phyloP scores from a whole-genome alignment of 2,329 filamentous ascomycete genomes.

The Microdochium nivale region DNA sequence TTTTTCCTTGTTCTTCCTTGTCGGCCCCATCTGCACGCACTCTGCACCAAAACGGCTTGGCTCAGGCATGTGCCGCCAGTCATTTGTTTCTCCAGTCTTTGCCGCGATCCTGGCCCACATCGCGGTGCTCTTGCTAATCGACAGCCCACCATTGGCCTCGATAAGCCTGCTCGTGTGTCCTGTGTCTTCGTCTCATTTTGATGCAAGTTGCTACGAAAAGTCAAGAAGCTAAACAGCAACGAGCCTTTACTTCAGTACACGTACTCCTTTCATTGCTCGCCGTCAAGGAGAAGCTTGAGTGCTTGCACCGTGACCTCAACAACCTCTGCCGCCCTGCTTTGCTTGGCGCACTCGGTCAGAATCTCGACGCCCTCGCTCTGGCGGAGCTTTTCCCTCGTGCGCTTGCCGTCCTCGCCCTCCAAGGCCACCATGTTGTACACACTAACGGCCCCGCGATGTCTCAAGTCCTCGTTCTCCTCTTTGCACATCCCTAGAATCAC shows the following conservation, averaged over 20 bases:
- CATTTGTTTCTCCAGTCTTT: not conserved
- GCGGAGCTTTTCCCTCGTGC: slow-evolving; percentile 51
- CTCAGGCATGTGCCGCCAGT: not conserved
- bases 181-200: not conserved
- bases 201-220: no score
- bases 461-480: slow-evolving; percentile 61
- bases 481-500: slow-evolving; percentile 74
- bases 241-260: not conserved
- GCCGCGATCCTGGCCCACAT: not conserved
- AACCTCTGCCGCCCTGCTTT: slow-evolving; percentile 60
- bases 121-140: not conserved
- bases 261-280: not conserved
- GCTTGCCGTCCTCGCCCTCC: slow-evolving; percentile 55
- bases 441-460: slow-evolving; percentile 67
- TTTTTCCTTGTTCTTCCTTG: not conserved
- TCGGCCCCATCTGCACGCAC: no score
- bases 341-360: slow-evolving; percentile 62
- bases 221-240: no score
- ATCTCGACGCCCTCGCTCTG: slow-evolving; percentile 56
- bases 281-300: slow-evolving; percentile 56
- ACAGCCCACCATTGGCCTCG: not conserved
- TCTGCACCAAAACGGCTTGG: not conserved
- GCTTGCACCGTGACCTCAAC: slow-evolving; percentile 64
- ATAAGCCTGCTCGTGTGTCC: not conserved
- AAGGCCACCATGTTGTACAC: slow-evolving; percentile 63